phyloP scores from a whole-genome alignment of 164 flowering plant species.

The Magnolia kwangsiensis region DNA sequence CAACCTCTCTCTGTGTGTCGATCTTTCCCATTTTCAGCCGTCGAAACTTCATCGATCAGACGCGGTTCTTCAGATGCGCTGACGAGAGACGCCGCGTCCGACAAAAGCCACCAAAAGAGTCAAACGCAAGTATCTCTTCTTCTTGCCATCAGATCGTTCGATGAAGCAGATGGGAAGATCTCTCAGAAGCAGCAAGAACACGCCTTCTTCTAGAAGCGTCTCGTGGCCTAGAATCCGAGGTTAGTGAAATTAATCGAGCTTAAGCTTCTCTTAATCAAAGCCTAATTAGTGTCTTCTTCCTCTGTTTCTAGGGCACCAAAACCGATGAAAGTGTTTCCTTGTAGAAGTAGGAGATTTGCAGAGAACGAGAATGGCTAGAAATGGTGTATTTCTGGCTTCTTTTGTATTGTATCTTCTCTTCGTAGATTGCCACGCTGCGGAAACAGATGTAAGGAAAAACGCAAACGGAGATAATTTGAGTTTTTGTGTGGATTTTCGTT shows the following conservation, averaged over 20 bases:
- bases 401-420: slow-evolving; percentile 15
- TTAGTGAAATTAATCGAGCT: slow-evolving; percentile 1
- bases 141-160: not conserved
- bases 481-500: not conserved
- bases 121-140: not conserved
- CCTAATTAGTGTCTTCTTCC: not conserved
- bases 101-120: not conserved
- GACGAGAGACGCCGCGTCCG: not conserved
- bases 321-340: not conserved
- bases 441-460: slow-evolving; percentile 25
- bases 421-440: slow-evolving; percentile 18
- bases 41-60: no score
- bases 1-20: no score
- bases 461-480: not conserved
- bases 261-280: not conserved
- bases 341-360: not conserved
- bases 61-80: not conserved
- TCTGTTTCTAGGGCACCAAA: not conserved
- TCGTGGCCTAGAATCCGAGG: not conserved
- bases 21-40: no score
- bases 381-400: slow-evolving; percentile 10
- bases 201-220: not conserved
- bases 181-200: not conserved
- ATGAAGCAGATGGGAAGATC: not conserved
- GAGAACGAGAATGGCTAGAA: slow-evolving; percentile 23